Evolutionary conservation across 2,329 filamentous ascomycete species (phyloP).

Genomic region (Atkinsonella texensis): DNA sequence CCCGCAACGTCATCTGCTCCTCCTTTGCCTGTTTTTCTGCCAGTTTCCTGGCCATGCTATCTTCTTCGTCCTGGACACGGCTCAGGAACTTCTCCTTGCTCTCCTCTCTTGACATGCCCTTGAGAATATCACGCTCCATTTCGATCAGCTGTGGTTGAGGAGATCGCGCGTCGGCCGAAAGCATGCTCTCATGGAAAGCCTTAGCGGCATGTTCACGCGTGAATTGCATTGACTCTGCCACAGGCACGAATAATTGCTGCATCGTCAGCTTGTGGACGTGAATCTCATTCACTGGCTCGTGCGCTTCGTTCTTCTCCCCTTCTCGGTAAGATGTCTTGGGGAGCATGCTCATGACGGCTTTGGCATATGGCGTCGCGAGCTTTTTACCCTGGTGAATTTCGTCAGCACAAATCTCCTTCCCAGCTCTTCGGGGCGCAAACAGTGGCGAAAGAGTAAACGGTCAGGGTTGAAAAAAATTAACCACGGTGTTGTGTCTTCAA

Average conservation of each 20-base stretch:
- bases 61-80: constrained; percentile 31
- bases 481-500: constrained; percentile 87
- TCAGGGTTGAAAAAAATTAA: constrained; percentile 38
- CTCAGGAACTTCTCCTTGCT: constrained; percentile 29
- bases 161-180: constrained; percentile 48
- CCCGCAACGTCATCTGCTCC: constrained; percentile 28
- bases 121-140: constrained; percentile 36
- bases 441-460: constrained; percentile 19
- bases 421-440: neutral
- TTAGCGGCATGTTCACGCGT: constrained; percentile 54
- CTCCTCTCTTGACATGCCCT: constrained; percentile 24
- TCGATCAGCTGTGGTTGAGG: constrained; percentile 50
- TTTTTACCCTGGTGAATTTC: constrained; percentile 55
- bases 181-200: constrained; percentile 48
- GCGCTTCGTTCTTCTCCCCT: constrained; percentile 33
- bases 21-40: constrained; percentile 22
- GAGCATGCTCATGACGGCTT: constrained; percentile 68
- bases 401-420: neutral
- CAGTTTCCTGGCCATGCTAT: constrained; percentile 23
- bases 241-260: constrained; percentile 53
- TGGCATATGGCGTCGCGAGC: constrained; percentile 64
- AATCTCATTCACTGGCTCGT: constrained; percentile 54
- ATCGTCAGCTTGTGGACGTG: constrained; percentile 49
- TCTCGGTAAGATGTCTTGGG: constrained; percentile 51
- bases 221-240: constrained; percentile 50